Evolutionary conservation across 2,329 filamentous ascomycete genomes (phyloP), one percentile per base, ranked within the genome.

Genomic region (Phyllosticta paracitricarpa): DNA sequence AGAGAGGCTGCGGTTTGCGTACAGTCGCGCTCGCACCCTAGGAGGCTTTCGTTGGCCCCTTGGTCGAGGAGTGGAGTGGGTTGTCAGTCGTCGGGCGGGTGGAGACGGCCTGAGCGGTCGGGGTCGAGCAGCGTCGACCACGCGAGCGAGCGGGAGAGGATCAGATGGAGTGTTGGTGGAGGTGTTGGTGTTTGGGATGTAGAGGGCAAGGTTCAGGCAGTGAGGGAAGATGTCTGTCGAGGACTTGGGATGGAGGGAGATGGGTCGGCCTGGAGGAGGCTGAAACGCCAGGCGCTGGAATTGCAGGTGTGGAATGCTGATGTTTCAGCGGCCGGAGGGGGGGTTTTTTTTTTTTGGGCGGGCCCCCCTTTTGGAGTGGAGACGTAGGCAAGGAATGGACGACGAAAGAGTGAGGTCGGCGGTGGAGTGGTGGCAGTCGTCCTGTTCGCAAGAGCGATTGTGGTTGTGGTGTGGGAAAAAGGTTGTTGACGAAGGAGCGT

Each of bases 221-320:
- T 53, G 51, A 24, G 51, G 25, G 51, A 53, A n/a, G 51, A 53
- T 5, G 33, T 40, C 33, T 5, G 33, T 40, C 33, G 33, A 40
- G 33, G 33, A 40, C 33, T 40, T 40, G 33, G 33, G 33, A 40
- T 40, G 10, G 33, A 14, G 33, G 33, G 33, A 40, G 33, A 30
- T 40, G 10, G 33, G 33, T 40, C 33, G 33, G 58, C 58, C 56
- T 54, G 59, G 58, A 54, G 58, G 54, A 57, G 59, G 59, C 68
- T 69, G 72, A 73, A 74, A 74, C 72, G 66, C 70, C 66, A 67
- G 65, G 71, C 65, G 72, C 72, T 69, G 70, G 70, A 69, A 65
- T 66, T 63, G 66, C 61, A 57, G 62, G 63, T 66, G 67, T 69
- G 70, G 71, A 73, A 72, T 73, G 70, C 62, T 40, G 57, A 64